phyloP scores from a whole-genome alignment of 352 stramenopile genomes.

The Phytophthora sp. region DNA sequence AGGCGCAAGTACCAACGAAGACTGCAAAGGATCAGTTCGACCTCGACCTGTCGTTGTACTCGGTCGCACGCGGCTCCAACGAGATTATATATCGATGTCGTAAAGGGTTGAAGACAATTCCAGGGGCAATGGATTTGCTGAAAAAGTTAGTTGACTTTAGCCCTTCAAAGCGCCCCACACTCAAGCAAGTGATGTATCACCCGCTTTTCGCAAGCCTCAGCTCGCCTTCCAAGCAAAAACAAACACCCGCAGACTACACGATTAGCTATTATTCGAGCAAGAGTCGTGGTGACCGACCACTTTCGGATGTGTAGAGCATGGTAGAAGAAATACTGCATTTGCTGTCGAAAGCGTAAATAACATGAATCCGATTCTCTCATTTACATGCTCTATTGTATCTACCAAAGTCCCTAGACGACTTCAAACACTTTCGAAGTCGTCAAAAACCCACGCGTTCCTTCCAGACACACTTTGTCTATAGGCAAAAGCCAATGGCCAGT shows the following conservation, averaged over 20 bases:
- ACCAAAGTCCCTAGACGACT: slow-evolving; percentile 18
- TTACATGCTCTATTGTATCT: slow-evolving; percentile 40
- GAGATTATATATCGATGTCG: slow-evolving; percentile 58
- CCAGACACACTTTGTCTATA: slow-evolving; percentile 12
- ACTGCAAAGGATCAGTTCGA: slow-evolving; percentile 47
- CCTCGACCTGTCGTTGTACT: slow-evolving; percentile 55
- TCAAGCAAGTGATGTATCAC: slow-evolving; percentile 70
- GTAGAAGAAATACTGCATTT: neutral
- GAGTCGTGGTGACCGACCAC: slow-evolving; percentile 2
- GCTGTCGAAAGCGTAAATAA: slow-evolving; percentile 10
- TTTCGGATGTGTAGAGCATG: slow-evolving; percentile 53
- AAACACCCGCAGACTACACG: slow-evolving; percentile 50
- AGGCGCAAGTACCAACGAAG: slow-evolving; percentile 13
- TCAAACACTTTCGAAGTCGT: slow-evolving; percentile 36
- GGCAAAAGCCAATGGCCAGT: neutral
- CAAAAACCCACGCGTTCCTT: neutral
- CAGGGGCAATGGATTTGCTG: slow-evolving; percentile 60
- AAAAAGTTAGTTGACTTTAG: slow-evolving; percentile 66
- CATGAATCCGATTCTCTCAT: slow-evolving; percentile 29
- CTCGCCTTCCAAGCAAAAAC: slow-evolving; percentile 4
- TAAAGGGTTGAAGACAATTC: slow-evolving; percentile 46
- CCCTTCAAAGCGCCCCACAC: slow-evolving; percentile 59
- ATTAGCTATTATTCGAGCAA: slow-evolving; percentile 58
- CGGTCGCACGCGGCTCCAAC: slow-evolving; percentile 52
- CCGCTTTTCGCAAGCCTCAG: slow-evolving; percentile 63